Evolutionary conservation across 257 asterid genomes (phyloP).

Genomic region (Oldenlandia corymbosa): DNA sequence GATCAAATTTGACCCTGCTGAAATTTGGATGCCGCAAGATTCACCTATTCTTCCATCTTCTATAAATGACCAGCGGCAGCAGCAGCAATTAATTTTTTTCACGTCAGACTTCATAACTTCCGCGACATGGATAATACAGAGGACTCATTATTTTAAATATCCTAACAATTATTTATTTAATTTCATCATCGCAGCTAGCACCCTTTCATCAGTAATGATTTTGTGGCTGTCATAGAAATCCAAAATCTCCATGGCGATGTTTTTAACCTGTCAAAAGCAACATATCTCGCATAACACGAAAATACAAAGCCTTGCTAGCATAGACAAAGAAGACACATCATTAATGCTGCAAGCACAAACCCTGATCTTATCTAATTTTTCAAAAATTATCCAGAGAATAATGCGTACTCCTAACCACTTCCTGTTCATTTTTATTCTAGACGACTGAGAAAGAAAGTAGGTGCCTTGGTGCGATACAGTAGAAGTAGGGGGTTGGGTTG

Average conservation of each 20-base stretch:
- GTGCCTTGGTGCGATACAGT: no score
- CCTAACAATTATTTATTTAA: conserved; percentile 37
- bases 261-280: conserved; percentile 65
- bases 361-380: no score
- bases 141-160: not conserved
- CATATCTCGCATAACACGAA: not conserved
- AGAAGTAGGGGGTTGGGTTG: no score
- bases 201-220: conserved; percentile 66
- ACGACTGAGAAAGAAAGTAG: no score
- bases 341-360: no score
- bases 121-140: not conserved
- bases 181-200: conserved; percentile 62
- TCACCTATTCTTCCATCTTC: not conserved
- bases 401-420: no score
- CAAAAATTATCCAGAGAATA: no score
- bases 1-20: not conserved
- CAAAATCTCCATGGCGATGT: conserved; percentile 84
- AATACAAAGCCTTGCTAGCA: no score
- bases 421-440: no score
- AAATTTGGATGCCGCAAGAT: not conserved
- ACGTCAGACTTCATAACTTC: not conserved
- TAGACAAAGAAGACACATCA: no score
- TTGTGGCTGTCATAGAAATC: conserved; percentile 84
- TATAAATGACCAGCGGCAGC: not conserved
- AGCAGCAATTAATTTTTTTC: not conserved